These are phyloP conservation scores for Amphibolis antarctica DNA, from an alignment of 106 monocot species.

Conservation along the genomic window DNA sequence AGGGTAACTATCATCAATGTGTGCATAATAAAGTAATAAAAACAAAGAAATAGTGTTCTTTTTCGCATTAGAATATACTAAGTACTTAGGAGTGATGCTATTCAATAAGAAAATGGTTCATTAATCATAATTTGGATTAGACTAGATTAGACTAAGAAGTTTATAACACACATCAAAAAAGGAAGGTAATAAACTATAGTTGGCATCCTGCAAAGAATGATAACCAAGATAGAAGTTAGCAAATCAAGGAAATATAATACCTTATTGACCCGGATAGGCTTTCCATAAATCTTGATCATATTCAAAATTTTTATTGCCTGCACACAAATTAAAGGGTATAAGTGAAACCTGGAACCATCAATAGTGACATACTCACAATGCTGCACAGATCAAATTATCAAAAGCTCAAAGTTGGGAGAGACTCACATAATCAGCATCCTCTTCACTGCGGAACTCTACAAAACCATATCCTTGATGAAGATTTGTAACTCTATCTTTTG, in stretches of 20 bases:
- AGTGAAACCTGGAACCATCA: not conserved
- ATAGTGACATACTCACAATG: not conserved
- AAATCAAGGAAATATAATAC: conserved; percentile 15
- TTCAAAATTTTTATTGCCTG: conserved; percentile 98
- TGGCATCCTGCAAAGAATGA: too few relatives aligned
- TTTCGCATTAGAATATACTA: too few relatives aligned
- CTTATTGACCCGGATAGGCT: conserved; percentile 96
- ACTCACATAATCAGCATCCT: conserved; percentile 98
- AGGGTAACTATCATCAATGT: too few relatives aligned
- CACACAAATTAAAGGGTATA: not conserved
- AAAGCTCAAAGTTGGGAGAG: not conserved
- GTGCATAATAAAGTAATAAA: too few relatives aligned
- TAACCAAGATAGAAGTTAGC: too few relatives aligned
- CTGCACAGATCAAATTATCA: not conserved
- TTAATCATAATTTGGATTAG: too few relatives aligned
- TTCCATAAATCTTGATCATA: conserved; percentile 96
- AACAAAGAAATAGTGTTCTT: too few relatives aligned
- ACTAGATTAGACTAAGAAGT: too few relatives aligned
- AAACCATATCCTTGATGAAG: conserved; percentile 98
- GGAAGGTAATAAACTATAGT: too few relatives aligned
- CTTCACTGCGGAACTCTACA: conserved; percentile 92
- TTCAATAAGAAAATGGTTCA: too few relatives aligned
- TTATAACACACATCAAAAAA: too few relatives aligned
- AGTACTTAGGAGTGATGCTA: too few relatives aligned
- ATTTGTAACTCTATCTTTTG: conserved; percentile 98